A percentile compares a stretch with the other conserved stretches of the same genome.
Evolutionary conservation across 2,329 filamentous ascomycete species (phyloP).

Genomic region (Paraphaeosphaeria sporulosa): DNA sequence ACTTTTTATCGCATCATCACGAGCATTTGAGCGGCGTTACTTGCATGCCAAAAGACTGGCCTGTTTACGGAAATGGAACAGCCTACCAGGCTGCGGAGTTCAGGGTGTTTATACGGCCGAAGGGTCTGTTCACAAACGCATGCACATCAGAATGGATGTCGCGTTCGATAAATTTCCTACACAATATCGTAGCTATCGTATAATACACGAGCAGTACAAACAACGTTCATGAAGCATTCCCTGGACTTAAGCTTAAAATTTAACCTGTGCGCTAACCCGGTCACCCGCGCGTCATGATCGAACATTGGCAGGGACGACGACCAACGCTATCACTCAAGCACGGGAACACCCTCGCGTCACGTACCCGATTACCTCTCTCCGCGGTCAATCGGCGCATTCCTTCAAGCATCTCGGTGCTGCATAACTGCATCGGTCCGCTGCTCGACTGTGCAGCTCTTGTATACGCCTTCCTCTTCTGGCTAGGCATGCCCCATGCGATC

Average conservation of each 20-base stretch:
- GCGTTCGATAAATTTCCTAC: neutral
- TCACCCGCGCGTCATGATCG: neutral
- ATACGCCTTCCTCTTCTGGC: conserved; percentile 34
- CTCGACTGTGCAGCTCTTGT: conserved; percentile 1
- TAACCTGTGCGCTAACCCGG: conserved; percentile 11
- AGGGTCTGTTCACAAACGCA: no score
- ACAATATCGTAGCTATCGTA: neutral
- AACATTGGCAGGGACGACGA: neutral
- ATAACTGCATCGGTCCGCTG: neutral
- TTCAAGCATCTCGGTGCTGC: neutral
- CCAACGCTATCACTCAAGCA: neutral
- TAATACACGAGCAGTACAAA: neutral
- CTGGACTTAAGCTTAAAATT: conserved; percentile 12
- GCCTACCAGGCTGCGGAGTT: conserved; percentile 14
- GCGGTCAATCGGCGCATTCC: neutral
- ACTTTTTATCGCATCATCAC: conserved; percentile 14
- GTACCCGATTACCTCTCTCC: neutral
- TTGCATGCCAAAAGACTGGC: conserved; percentile 1
- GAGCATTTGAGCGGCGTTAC: conserved; percentile 41
- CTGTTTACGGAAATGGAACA: conserved; percentile 6
- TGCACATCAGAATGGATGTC: conserved; percentile 1
- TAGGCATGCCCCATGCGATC: conserved; percentile 10
- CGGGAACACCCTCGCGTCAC: neutral
- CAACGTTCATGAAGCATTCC: neutral
- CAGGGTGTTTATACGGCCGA: neutral